Base-by-base conservation (phyloP, 768 basidiomycete genomes). In the Rhizopogon salebrosus region DNA sequence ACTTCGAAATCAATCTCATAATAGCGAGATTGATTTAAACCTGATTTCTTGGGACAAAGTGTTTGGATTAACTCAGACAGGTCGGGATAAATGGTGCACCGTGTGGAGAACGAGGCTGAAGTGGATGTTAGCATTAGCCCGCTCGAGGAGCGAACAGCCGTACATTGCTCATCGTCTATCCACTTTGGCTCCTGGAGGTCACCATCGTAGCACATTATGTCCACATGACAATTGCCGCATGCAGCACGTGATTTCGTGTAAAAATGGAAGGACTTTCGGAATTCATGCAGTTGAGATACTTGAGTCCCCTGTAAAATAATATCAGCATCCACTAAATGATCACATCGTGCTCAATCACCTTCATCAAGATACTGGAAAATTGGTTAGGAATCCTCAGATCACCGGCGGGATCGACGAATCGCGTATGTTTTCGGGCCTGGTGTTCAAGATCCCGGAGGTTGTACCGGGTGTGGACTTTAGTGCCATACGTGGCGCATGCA, bases 401-500 rank as follows among this genome's bases (percentile, higher is more conserved):
- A 3, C 77, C 77, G 1, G 67, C 65, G 0, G 59, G 50, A 14
- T 42, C 49, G 18, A 52, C 50, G 45, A 53, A 67, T 22, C 34
- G 60, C 3, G 57, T 66, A 11, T 54, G 24, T 7, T 35, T 8
- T 36, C 79, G 72, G 8, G 51, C 42, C 5, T 49, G 35, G 54
- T 82, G 80, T 11, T 76, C 78, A 1, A 62, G 51, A 26, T 66
- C 53, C 18, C 26, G 45, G 0, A 58, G 10, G 23, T 73, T 54
- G 54, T 63, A 80, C 0, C 23, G 16, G 3, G 55, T 59, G 20
- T 27, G 11, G 39, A 70, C 68, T 39, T 70, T 54, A 11, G 67
- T 58, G 2, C 74, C 74, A 34, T 73, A 75, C 0, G 74, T 75
- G 49, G 66, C 57, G 48, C 68, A 73, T 6, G 78, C 67, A 0